Evolutionary conservation across 1,284 basidiomycete species (phyloP), one percentile per base, ranked within the genome.

Genomic region (Leccinum holopus): DNA sequence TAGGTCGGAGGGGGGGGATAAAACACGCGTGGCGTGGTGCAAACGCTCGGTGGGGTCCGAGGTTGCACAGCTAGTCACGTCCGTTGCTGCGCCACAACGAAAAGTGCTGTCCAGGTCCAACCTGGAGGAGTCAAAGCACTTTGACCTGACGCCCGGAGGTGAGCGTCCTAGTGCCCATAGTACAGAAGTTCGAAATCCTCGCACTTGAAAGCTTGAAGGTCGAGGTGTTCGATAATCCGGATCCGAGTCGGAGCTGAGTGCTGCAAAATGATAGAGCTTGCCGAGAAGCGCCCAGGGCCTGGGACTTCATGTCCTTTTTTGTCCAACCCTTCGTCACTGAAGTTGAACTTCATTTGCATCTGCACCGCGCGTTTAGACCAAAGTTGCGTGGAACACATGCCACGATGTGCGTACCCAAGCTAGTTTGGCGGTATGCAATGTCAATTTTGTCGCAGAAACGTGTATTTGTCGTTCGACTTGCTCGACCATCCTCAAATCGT

Each of bases 21-120:
- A 55, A 9, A 33, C 14, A 56, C 10, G 41, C 39, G 58, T 65
- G 51, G 65, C 56, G 54, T 57, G 58, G 41, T 49, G 37, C 52
- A 55, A 66, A 64, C 35, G 30, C 18, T 25, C 28, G 30, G 18
- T 60, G 53, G 21, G 57, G 16, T 57, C 51, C 9, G n/a, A 47
- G 33, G 39, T 33, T 28, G 49, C 21, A 28, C 3, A 25, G 33
- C 35, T 21, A 12, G 18, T 18, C 1, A 35, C 33, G 28, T 32
- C 52, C 16, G n/a, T 53, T 47, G 49, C 5, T 35, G 47, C 5
- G 61, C 47, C 65, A 63, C 59, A 3, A 10, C 25, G 5, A 56
- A 55, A 60, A 16, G 41, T 56, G 16, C 61, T 41, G 41, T 39
- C 8, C 33, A 11, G 11, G 18, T 25, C 25, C 25, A 3, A 25